Conservation (phyloP, 108 stramenopile species). For the Epithemia pelagica region DNA sequence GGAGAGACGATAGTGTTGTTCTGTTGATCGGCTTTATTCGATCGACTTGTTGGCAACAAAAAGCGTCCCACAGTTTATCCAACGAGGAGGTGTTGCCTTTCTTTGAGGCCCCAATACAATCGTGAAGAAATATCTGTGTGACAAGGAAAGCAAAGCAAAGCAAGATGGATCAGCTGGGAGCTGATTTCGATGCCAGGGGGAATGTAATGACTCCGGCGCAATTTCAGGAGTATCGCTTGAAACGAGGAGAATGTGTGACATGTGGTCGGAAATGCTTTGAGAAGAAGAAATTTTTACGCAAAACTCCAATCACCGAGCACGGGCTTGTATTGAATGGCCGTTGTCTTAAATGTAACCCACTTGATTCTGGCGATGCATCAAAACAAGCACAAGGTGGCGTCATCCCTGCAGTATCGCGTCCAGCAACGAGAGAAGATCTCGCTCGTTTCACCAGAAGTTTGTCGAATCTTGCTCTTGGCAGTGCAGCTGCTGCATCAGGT, state of each 20-base stretch:
- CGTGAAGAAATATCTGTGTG: no score
- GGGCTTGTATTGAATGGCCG: constrained; percentile 65
- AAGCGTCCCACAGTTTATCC: no score
- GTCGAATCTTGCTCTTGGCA: constrained; percentile 10
- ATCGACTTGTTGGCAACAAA: no score
- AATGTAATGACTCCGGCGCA: constrained; percentile 53
- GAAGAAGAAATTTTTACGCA: constrained; percentile 62
- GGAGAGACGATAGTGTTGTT: no score
- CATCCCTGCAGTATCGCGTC: constrained; percentile 14
- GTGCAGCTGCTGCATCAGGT: not conserved
- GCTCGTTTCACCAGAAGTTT: constrained; percentile 26
- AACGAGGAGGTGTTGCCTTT: no score
- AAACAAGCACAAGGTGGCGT: not conserved
- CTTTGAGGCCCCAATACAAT: no score
- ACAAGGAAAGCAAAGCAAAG: no score
- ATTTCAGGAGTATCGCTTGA: constrained; percentile 43
- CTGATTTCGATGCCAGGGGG: constrained; percentile 56
- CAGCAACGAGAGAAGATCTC: constrained; percentile 21
- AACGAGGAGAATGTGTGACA: constrained; percentile 64
- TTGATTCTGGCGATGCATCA: constrained; percentile 4
- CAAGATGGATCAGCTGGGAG: constrained; percentile 63
- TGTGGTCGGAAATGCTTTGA: constrained; percentile 70
- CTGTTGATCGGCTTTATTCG: no score
- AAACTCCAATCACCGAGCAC: constrained; percentile 48
- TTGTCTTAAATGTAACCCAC: constrained; percentile 56